A percentile compares a stretch with the other conserved stretches of the same genome.
phyloP scores from a whole-genome alignment of 495 filamentous ascomycete genomes.

The Tuber aestivum region DNA sequence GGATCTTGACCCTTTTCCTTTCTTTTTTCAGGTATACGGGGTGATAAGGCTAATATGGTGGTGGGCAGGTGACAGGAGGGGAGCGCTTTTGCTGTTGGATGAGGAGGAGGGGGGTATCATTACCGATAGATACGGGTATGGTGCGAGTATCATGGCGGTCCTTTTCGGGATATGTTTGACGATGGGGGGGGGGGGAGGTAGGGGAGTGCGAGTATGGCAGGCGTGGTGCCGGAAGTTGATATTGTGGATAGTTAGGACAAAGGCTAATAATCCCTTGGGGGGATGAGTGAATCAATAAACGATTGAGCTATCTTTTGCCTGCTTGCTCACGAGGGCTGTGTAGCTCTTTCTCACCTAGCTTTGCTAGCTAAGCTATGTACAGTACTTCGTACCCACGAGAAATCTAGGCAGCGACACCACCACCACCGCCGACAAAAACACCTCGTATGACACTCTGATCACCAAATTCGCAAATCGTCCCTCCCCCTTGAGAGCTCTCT shows the following conservation, averaged over 20 bases:
- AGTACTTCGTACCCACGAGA: neutral
- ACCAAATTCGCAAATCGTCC: neutral
- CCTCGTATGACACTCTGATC: neutral
- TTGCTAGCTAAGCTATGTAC: neutral
- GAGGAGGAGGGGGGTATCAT: neutral
- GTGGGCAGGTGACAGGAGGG: neutral
- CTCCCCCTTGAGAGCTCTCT: neutral
- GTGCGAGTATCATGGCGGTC: neutral
- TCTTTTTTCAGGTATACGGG: neutral
- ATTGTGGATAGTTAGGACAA: neutral
- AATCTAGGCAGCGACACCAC: neutral
- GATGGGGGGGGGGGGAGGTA: no score
- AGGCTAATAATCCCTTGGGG: neutral
- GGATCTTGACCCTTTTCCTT: neutral
- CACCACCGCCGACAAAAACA: neutral
- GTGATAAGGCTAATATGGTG: neutral
- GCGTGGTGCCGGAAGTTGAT: neutral
- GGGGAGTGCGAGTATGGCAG: neutral
- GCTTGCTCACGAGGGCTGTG: neutral
- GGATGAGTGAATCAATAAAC: neutral
- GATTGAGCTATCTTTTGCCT: neutral
- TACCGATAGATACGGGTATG: neutral
- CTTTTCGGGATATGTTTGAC: slow-evolving; percentile 1
- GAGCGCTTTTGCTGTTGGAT: neutral
- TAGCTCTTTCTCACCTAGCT: neutral